These are phyloP conservation scores for Albizia julibrissin DNA, from an alignment of 306 rosid genomes.

Conservation along the genomic window DNA sequence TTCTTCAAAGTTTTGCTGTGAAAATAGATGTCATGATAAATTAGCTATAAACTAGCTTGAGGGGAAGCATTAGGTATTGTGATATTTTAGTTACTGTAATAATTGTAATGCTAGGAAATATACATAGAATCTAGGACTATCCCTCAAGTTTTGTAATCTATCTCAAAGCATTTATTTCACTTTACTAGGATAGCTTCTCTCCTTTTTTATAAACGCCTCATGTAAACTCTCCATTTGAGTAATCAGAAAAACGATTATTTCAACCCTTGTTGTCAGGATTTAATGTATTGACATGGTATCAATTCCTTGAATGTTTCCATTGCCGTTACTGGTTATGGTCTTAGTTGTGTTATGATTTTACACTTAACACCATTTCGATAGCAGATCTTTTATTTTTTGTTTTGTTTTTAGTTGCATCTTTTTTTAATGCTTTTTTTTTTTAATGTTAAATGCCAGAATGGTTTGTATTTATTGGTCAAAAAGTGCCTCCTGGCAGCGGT, in stretches of 20 bases:
- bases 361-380: neutral
- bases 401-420: neutral
- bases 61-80: neutral
- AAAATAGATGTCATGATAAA: neutral
- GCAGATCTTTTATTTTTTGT: neutral
- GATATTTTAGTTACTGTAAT: neutral
- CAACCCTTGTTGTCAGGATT: neutral
- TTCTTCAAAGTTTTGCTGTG: neutral
- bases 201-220: neutral
- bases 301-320: neutral
- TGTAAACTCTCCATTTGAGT: neutral
- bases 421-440: slow-evolving; percentile 39
- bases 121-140: neutral
- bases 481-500: slow-evolving; percentile 63
- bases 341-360: slow-evolving; percentile 15
- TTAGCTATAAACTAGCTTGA: neutral
- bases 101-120: neutral
- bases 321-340: slow-evolving; percentile 1
- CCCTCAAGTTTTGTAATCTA: neutral
- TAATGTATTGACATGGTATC: neutral
- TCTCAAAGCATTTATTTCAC: neutral
- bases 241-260: neutral
- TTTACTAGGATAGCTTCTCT: neutral
- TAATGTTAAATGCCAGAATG: slow-evolving; percentile 57
- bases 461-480: slow-evolving; percentile 84